Percentiles rank a stretch among this genome's conserved stretches.
Evolutionary conservation across 768 basidiomycete species (phyloP).

Genomic region (Lanmaoa pseudosensibilis): DNA sequence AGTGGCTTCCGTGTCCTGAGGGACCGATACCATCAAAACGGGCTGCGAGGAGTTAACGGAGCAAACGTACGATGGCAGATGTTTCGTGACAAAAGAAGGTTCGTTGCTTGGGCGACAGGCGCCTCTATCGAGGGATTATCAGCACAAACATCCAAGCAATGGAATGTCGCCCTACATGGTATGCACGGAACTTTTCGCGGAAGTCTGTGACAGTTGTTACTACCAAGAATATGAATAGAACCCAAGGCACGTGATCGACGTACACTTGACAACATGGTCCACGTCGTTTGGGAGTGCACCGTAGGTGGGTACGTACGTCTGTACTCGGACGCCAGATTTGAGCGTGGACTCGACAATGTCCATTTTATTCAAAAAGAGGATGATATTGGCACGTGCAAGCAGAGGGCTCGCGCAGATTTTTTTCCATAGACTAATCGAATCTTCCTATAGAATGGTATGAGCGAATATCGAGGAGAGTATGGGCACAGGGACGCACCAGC

Average conservation of each 20-base stretch:
- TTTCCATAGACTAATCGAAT: constrained; percentile 72
- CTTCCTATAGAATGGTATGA: constrained; percentile 48
- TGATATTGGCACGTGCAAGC: constrained; percentile 59
- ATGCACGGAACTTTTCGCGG: constrained; percentile 63
- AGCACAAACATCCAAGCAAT: background rate
- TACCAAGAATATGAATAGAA: background rate
- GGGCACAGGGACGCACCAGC: constrained; percentile 40
- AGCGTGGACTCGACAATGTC: constrained; percentile 58
- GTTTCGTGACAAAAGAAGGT: constrained; percentile 71
- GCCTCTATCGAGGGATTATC: constrained; percentile 40
- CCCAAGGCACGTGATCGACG: constrained; percentile 22
- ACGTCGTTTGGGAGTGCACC: constrained; percentile 58
- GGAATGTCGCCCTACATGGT: constrained; percentile 47
- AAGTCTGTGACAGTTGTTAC: constrained; percentile 47
- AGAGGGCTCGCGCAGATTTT: constrained; percentile 66
- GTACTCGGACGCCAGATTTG: constrained; percentile 53
- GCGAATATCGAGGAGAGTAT: background rate
- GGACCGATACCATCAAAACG: background rate
- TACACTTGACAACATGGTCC: constrained; percentile 61
- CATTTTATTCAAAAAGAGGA: constrained; percentile 80
- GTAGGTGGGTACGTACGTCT: constrained; percentile 62
- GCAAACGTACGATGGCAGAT: constrained; percentile 59
- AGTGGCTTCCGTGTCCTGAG: constrained; percentile 40
- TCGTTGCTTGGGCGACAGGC: constrained; percentile 54
- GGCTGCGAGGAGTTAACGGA: background rate